Base-by-base conservation (phyloP, 2,329 filamentous ascomycete species). In the Ilyonectria mors-panacis region DNA sequence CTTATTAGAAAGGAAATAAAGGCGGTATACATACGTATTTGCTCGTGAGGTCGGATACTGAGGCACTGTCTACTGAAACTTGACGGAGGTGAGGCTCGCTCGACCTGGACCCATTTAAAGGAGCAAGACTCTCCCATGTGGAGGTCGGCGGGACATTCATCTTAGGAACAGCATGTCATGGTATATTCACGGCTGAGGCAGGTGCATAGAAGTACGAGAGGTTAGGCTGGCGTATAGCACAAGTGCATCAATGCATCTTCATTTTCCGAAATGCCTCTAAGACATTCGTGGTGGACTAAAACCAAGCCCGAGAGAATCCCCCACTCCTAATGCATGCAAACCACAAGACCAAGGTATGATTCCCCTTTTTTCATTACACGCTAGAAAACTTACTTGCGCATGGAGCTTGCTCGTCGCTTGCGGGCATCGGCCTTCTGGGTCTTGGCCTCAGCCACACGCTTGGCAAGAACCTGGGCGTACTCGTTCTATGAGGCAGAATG, bases 361-460 rank as follows among this genome's bases (percentile, higher is more conserved):
- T 77, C 75, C 75, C 74, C 74, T 75, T 77, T 72, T 73, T 78
- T 76, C 72, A 76, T 76, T 73, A 76, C 78, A 79, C 77, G 77
- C 79, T 76, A 73, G 70, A 8, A 76, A 72, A 67, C 88, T 87
- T 94, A 94, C 88, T 95, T 95, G 89, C 88, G 91, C 92, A 97
- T 94, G 81, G 95, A 98, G 84, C 93, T 97, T 79, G 95, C 95
- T 84, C 96, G 91, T 84, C 96, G 92, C 94, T 98, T 98, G 89
- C 94, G 94, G 85, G 92, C 88, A 87, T 98, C 95, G 79, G 91
- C 92, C 89, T 96, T 95, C 86, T 92, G 92, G 83, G 93, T 88
- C 91, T 98, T 97, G 88, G 94, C 93, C 89, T 99, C 96, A 82
- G 91, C 88, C 81, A 98, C 94, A 88, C 96, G 96, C 93, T 96